phyloP scores from a whole-genome alignment of 108 stramenopile genomes.

The Nitzschia inconspicua region DNA sequence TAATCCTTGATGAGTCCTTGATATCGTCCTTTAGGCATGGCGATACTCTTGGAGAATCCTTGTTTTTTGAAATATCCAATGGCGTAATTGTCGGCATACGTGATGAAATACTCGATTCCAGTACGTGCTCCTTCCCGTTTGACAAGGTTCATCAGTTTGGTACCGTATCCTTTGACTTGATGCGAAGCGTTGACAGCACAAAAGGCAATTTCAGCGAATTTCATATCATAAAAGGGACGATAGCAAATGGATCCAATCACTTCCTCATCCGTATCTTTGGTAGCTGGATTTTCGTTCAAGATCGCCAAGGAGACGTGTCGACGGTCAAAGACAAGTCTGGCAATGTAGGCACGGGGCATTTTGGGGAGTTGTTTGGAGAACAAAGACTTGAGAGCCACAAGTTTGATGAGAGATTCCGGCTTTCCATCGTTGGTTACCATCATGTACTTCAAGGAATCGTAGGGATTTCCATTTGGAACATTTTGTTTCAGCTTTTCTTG shows the following conservation, averaged over 20 bases:
- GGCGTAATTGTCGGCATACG: constrained; percentile 99
- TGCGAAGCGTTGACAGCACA: constrained; percentile 93
- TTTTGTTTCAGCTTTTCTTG: not conserved
- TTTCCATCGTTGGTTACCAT: constrained; percentile 86
- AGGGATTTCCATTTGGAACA: constrained; percentile 47
- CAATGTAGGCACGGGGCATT: constrained; percentile 96
- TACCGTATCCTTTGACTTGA: constrained; percentile 95
- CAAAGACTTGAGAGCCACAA: constrained; percentile 92
- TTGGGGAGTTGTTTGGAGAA: constrained; percentile 98
- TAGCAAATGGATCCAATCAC: constrained; percentile 98
- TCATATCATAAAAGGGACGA: constrained; percentile 88
- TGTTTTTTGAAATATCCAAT: constrained; percentile 99
- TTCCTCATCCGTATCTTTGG: constrained; percentile 72
- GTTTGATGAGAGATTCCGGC: constrained; percentile 69
- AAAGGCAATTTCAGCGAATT: constrained; percentile 98
- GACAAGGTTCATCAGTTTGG: constrained; percentile 96
- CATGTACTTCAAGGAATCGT: constrained; percentile 53
- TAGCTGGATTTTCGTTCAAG: constrained; percentile 54
- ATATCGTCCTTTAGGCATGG: constrained; percentile 86
- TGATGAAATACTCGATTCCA: constrained; percentile 95
- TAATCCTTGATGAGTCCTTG: constrained; percentile 98
- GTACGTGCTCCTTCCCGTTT: constrained; percentile 84
- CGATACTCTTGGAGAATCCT: constrained; percentile 86
- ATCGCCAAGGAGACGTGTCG: constrained; percentile 89
- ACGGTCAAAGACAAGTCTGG: constrained; percentile 95